Evolutionary conservation across 164 flowering plant genomes (phyloP).

Genomic region (Paratinospora sagittata): DNA sequence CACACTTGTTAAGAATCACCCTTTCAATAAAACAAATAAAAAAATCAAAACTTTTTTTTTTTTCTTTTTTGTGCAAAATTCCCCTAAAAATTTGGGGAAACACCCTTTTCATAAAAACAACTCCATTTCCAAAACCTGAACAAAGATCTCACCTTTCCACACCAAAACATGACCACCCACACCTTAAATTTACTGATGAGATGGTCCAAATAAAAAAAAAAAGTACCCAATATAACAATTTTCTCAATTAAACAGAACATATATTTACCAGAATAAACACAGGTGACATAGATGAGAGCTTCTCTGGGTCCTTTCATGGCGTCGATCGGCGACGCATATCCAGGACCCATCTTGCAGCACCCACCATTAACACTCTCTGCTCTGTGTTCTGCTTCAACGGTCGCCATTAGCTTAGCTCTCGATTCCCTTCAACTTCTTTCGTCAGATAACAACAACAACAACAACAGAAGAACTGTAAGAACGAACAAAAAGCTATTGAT

Average conservation of each 20-base stretch:
- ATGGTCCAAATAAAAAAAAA: not conserved
- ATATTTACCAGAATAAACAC: constrained; percentile 6
- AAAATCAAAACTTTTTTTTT: too few relatives aligned
- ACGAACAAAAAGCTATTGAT: too few relatives aligned
- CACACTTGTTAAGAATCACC: too few relatives aligned
- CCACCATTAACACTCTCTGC: not conserved
- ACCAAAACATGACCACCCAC: not conserved
- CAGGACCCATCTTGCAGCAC: constrained; percentile 8
- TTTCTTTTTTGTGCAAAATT: too few relatives aligned
- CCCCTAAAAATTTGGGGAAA: too few relatives aligned
- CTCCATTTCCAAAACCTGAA: too few relatives aligned
- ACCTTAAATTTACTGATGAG: not conserved
- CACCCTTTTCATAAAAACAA: too few relatives aligned
- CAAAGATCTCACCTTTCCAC: not conserved
- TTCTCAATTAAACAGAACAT: too few relatives aligned
- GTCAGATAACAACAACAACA: not conserved
- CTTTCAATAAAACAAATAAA: too few relatives aligned
- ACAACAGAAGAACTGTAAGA: too few relatives aligned
- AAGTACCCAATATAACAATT: too few relatives aligned
- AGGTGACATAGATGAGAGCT: constrained; percentile 7
- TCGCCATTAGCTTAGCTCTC: not conserved
- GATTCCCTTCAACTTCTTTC: too few relatives aligned
- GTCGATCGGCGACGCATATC: constrained; percentile 7
- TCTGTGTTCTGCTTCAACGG: not conserved
- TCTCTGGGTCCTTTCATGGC: constrained; percentile 13